Conservation (phyloP, 106 monocot genomes). For the Platanthera zijinensis region DNA sequence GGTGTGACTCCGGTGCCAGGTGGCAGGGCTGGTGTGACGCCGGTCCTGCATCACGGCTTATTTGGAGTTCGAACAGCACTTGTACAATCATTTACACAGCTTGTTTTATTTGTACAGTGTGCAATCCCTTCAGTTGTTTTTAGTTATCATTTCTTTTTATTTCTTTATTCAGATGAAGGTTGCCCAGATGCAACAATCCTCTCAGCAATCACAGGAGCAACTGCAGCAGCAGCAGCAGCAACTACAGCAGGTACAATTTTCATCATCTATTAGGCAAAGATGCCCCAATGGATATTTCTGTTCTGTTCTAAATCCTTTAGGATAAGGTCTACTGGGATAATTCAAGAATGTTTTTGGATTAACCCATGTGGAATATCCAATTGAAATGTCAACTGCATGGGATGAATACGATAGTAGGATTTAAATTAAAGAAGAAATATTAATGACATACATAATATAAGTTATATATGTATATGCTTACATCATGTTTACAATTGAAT, state of each 20-base stretch:
- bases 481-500: not conserved
- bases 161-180: constrained; percentile 44
- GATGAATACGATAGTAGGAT: not conserved
- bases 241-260: constrained; percentile 47
- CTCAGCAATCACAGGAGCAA: constrained; percentile 71
- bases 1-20: no score
- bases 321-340: not conserved
- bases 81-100: not conserved
- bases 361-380: not conserved
- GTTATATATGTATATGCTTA: not conserved
- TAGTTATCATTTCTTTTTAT: constrained; percentile 1
- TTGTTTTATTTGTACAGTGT: not conserved
- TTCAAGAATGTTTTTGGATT: constrained; percentile 3
- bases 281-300: not conserved
- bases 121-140: not conserved
- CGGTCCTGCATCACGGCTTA: not conserved
- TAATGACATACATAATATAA: not conserved
- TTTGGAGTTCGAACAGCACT: not conserved
- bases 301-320: not conserved
- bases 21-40: no score
- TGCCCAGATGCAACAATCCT: constrained; percentile 72
- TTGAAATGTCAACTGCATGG: not conserved
- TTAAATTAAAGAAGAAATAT: not conserved
- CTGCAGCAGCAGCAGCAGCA: constrained; percentile 74
- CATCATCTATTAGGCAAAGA: not conserved